Evolutionary conservation across 805 yeast species (phyloP).

Genomic region (Kuraishia piskuri): DNA sequence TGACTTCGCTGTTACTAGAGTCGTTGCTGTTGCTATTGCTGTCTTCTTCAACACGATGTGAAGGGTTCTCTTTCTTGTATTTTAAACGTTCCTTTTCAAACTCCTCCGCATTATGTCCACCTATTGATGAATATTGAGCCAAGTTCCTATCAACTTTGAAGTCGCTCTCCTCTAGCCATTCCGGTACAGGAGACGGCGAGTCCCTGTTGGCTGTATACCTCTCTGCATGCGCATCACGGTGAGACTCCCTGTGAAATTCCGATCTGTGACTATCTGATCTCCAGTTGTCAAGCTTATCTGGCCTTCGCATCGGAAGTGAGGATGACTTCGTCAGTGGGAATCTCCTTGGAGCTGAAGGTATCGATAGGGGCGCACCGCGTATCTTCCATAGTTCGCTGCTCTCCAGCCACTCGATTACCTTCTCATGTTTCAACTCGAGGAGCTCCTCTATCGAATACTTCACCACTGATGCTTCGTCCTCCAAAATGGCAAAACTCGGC

Average conservation of each 20-base stretch:
- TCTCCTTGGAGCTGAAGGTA: not conserved
- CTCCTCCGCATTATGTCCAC: slow-evolving; percentile 19
- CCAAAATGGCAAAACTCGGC: not conserved
- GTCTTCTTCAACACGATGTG: not conserved
- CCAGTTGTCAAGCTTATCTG: not conserved
- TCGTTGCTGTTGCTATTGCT: not conserved
- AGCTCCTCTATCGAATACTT: not conserved
- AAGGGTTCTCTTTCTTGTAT: slow-evolving; percentile 8
- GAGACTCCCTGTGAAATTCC: not conserved
- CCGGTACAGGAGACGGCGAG: slow-evolving; percentile 11
- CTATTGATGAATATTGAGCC: slow-evolving; percentile 14
- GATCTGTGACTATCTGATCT: not conserved
- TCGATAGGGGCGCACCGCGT: not conserved
- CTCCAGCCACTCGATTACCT: not conserved
- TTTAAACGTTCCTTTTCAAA: slow-evolving; percentile 19
- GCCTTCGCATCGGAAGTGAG: not conserved
- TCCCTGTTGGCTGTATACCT: not conserved
- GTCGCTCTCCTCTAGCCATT: slow-evolving; percentile 23
- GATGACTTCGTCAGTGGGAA: not conserved
- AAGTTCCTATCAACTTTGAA: slow-evolving; percentile 22
- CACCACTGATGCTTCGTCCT: not conserved
- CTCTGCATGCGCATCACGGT: not conserved
- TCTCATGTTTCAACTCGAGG: not conserved
- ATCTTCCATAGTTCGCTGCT: not conserved
- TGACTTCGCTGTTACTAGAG: too few species aligned